These are phyloP conservation scores for Thermothelomyces thermophilus DNA, from an alignment of 2,329 filamentous ascomycete genomes.

Conservation along the genomic window DNA sequence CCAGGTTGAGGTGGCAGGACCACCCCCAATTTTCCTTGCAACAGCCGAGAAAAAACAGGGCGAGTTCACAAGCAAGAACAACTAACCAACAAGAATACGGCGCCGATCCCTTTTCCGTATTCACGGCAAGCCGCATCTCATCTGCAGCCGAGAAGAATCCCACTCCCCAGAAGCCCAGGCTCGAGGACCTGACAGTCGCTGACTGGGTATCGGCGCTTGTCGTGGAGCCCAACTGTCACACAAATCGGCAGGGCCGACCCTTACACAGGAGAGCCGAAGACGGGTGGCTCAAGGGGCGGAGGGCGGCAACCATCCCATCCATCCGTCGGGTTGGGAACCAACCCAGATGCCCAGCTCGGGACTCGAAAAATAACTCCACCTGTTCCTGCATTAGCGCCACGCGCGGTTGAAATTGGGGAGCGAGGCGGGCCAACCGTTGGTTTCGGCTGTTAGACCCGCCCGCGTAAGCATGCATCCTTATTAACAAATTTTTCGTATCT, in stretches of 20 bases:
- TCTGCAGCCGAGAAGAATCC: not conserved
- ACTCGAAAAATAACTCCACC: not conserved
- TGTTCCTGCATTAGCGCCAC: conserved; percentile 19
- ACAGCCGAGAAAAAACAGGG: not conserved
- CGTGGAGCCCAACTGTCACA: not conserved
- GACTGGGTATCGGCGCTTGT: not conserved
- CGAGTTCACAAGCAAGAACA: too few species aligned
- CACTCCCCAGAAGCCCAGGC: not conserved
- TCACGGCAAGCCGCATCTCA: not conserved
- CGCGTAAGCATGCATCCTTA: not conserved
- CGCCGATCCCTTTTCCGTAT: not conserved
- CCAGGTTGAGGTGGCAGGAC: too few species aligned
- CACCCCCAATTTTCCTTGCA: too few species aligned
- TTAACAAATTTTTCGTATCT: not conserved
- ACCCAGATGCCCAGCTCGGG: not conserved
- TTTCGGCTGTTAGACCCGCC: not conserved
- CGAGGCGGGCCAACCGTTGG: not conserved
- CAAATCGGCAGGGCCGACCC: not conserved
- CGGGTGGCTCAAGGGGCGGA: not conserved
- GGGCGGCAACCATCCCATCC: too few species aligned
- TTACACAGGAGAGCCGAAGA: not conserved
- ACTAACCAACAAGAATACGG: too few species aligned
- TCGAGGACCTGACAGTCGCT: not conserved
- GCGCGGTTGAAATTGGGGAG: conserved; percentile 4
- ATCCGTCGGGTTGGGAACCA: not conserved